These are phyloP conservation scores for Sclerotinia glacialis DNA, from an alignment of 2,329 filamentous ascomycete genomes.

Conservation along the genomic window DNA sequence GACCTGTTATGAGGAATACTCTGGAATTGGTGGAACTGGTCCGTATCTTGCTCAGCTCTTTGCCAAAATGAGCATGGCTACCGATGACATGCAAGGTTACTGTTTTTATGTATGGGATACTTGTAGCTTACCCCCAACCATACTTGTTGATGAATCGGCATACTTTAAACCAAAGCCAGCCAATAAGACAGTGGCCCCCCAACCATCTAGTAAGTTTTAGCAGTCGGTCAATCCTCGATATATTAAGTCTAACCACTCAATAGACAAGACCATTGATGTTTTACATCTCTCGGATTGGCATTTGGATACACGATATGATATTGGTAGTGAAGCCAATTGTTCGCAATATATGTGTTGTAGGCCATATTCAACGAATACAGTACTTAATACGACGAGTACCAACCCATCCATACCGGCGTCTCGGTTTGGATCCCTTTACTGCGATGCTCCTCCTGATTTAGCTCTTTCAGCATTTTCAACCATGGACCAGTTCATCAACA, in stretches of 20 bases:
- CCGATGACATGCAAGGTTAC: constrained; percentile 16
- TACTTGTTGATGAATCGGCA: constrained; percentile 15
- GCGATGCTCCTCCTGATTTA: constrained; percentile 21
- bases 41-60: constrained; percentile 18
- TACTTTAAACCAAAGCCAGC: constrained; percentile 20
- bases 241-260: not conserved
- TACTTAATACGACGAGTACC: constrained; percentile 11
- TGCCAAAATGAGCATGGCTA: constrained; percentile 22
- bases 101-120: constrained; percentile 17
- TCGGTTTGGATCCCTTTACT: constrained; percentile 21
- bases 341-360: constrained; percentile 35
- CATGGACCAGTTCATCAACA: constrained; percentile 23
- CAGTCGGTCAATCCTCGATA: not conserved
- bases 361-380: constrained; percentile 19
- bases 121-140: constrained; percentile 6
- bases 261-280: constrained; percentile 27
- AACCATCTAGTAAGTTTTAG: constrained; percentile 7
- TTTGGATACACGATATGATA: constrained; percentile 37
- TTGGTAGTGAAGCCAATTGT: constrained; percentile 38
- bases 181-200: constrained; percentile 11
- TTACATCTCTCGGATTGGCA: constrained; percentile 39
- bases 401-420: constrained; percentile 17
- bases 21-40: constrained; percentile 22
- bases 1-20: constrained; percentile 21
- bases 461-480: constrained; percentile 24